These are phyloP conservation scores for Apiotrichum veenhuisii DNA, from an alignment of 1,284 basidiomycete species.

Conservation along the genomic window DNA sequence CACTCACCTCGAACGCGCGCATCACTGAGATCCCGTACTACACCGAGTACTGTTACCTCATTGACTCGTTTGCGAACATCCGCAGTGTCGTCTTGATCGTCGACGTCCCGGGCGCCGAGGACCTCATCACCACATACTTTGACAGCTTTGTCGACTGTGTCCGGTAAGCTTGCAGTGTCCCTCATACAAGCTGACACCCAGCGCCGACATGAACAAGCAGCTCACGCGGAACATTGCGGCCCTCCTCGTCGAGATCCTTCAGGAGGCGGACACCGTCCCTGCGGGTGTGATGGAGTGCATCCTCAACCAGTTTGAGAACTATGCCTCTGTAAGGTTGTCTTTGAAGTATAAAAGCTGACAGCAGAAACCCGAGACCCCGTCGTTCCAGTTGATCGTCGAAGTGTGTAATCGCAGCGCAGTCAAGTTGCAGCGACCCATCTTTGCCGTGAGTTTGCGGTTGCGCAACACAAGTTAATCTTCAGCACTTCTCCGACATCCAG, in stretches of 20 bases:
- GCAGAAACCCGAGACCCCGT: constrained; percentile 68
- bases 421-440: constrained; percentile 83
- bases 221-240: constrained; percentile 83
- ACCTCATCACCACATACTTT: constrained; percentile 79
- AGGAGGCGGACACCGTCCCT: constrained; percentile 74
- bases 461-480: constrained; percentile 6
- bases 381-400: constrained; percentile 78
- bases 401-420: constrained; percentile 80
- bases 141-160: constrained; percentile 76
- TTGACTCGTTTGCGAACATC: constrained; percentile 87
- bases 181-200: constrained; percentile 37
- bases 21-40: constrained; percentile 60
- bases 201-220: constrained; percentile 73
- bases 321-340: constrained; percentile 45
- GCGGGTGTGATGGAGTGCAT: constrained; percentile 74
- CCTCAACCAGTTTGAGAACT: constrained; percentile 79
- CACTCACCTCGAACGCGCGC: constrained; percentile 48
- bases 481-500: constrained; percentile 84
- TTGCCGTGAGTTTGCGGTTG: constrained; percentile 52
- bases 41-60: constrained; percentile 83
- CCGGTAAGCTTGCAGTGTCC: constrained; percentile 48
- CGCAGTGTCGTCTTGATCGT: constrained; percentile 92
- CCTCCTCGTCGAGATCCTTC: constrained; percentile 82
- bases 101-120: constrained; percentile 81
- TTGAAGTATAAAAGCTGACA: neutral